Percentiles rank a stretch among this genome's conserved stretches.
These are phyloP conservation scores for Orbilia quercus DNA, from an alignment of 2,329 filamentous ascomycete genomes.

Conservation along the genomic window DNA sequence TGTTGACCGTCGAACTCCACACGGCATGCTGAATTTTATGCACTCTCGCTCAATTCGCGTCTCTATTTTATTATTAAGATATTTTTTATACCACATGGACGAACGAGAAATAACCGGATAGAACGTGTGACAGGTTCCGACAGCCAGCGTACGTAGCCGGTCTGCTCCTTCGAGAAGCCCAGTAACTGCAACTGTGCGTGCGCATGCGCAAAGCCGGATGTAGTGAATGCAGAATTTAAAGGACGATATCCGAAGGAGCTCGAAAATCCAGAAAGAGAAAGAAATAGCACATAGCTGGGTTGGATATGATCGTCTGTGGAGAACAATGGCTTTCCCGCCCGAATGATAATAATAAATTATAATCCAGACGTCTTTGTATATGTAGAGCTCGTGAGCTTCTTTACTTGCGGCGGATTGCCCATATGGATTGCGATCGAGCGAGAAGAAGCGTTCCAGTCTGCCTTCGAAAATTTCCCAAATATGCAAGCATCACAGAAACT, in stretches of 20 bases:
- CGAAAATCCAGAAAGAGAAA: conserved; percentile 15
- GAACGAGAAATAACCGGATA: conserved; percentile 51
- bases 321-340: neutral
- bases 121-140: conserved; percentile 10
- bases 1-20: conserved; percentile 21
- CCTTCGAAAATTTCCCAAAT: no score
- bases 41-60: conserved; percentile 20
- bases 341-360: neutral
- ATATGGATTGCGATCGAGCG: neutral
- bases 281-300: neutral
- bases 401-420: neutral
- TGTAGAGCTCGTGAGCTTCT: no score
- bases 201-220: no score
- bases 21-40: conserved; percentile 22
- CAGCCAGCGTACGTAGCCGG: conserved; percentile 1
- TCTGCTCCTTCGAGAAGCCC: conserved; percentile 20
- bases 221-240: conserved; percentile 7
- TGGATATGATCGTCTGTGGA: neutral
- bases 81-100: neutral
- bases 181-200: no score
- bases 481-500: neutral
- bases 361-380: no score
- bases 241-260: conserved; percentile 37
- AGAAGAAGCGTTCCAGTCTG: neutral
- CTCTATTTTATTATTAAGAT: neutral